Conservation (phyloP, 805 yeast genomes). For the Cephaloascus albidus region DNA sequence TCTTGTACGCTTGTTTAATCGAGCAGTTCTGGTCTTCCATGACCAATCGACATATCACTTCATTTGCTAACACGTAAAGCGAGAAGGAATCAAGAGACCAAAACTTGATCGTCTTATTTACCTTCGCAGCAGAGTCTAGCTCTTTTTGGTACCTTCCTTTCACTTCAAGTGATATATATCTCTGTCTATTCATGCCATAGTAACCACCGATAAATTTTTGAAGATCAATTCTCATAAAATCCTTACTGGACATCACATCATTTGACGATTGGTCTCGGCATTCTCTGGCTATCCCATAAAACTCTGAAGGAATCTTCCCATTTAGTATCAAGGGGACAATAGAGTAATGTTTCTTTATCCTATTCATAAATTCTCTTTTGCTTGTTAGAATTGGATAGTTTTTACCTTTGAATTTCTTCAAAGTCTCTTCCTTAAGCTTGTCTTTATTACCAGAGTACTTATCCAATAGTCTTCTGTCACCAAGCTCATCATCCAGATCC, state of each 20-base stretch:
- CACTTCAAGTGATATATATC: slow-evolving; percentile 35
- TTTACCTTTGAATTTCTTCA: neutral
- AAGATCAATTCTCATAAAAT: slow-evolving; percentile 37
- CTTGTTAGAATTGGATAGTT: slow-evolving; percentile 3
- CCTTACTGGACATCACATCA: slow-evolving; percentile 34
- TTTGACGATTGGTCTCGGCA: slow-evolving; percentile 27
- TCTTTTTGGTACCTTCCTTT: slow-evolving; percentile 16
- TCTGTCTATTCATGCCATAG: slow-evolving; percentile 51
- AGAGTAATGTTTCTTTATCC: slow-evolving; percentile 17
- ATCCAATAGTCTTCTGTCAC: neutral
- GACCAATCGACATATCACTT: slow-evolving; percentile 41
- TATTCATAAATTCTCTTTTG: slow-evolving; percentile 15
- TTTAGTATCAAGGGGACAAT: slow-evolving; percentile 29
- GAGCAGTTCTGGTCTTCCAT: slow-evolving; percentile 30
- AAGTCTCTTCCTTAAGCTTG: neutral
- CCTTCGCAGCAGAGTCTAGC: slow-evolving; percentile 15
- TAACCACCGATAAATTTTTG: slow-evolving; percentile 45
- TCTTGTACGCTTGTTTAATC: slow-evolving; percentile 34
- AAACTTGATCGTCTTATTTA: slow-evolving; percentile 40
- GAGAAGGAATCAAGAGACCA: slow-evolving; percentile 54
- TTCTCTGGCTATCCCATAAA: slow-evolving; percentile 39
- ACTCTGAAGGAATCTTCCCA: slow-evolving; percentile 36
- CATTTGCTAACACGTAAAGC: slow-evolving; percentile 55
- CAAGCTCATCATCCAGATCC: neutral
- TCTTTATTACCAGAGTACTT: neutral